These are phyloP conservation scores for Samsoniella hepiali DNA, from an alignment of 2,329 filamentous ascomycete genomes.

Conservation along the genomic window DNA sequence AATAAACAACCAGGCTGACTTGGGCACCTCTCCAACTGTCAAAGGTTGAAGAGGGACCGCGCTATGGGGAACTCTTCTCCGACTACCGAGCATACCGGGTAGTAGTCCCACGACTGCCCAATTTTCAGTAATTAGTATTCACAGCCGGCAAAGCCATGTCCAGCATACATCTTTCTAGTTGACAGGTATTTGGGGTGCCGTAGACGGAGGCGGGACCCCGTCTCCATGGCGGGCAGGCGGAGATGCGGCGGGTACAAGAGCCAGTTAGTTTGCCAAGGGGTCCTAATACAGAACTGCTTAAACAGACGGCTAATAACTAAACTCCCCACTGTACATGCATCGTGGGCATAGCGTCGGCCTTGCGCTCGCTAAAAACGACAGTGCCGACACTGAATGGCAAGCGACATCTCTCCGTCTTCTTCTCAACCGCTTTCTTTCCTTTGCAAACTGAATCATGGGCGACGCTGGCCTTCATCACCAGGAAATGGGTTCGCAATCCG, in stretches of 20 bases:
- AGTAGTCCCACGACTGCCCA: neutral
- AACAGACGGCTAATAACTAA: neutral
- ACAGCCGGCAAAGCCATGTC: neutral
- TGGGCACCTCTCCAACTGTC: no score
- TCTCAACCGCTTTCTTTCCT: no score
- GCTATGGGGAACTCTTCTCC: no score
- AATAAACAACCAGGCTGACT: no score
- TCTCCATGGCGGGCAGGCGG: slow-evolving; percentile 1
- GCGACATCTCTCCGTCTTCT: neutral
- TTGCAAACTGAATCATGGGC: neutral
- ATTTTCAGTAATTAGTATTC: neutral
- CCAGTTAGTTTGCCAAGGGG: neutral
- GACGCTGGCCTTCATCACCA: slow-evolving; percentile 4
- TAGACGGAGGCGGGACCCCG: slow-evolving; percentile 9
- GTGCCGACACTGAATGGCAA: neutral
- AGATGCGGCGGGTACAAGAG: slow-evolving; percentile 7
- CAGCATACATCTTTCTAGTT: neutral
- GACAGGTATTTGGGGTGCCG: neutral
- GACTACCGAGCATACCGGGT: neutral
- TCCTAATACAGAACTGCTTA: neutral
- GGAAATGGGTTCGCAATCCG: slow-evolving; percentile 34
- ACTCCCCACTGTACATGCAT: neutral
- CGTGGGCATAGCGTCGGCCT: neutral
- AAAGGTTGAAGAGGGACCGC: no score
- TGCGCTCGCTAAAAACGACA: neutral